Evolutionary conservation across 768 basidiomycete species (phyloP).

Genomic region (Tubosaeta brunneosetosa): DNA sequence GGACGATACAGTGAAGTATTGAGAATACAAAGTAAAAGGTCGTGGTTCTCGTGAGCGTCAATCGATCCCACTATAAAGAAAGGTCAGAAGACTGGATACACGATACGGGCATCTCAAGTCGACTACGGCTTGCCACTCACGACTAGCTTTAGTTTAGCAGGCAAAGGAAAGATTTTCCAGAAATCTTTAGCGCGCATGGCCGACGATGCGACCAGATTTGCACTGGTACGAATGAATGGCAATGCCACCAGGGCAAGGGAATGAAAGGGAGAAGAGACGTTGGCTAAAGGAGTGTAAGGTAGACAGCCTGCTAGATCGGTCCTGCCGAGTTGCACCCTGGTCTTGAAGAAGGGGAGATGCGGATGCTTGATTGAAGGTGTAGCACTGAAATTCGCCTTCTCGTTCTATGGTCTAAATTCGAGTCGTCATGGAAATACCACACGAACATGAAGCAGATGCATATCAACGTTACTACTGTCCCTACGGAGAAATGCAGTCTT

Average conservation of each 20-base stretch:
- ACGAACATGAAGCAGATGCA: neutral
- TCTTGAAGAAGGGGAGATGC: conserved; percentile 17
- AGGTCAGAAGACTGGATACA: neutral
- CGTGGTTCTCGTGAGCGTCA: conserved; percentile 65
- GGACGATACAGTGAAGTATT: conserved; percentile 58
- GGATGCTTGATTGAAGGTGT: neutral
- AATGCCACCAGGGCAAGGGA: conserved; percentile 43
- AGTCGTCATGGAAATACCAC: neutral
- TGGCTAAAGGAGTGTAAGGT: conserved; percentile 4
- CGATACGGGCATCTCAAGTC: neutral
- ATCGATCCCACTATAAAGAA: conserved; percentile 54
- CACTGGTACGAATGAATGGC: conserved; percentile 20
- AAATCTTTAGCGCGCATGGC: conserved; percentile 40
- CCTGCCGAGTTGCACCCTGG: conserved; percentile 30
- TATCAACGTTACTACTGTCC: neutral
- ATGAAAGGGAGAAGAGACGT: neutral
- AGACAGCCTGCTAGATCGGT: conserved; percentile 26
- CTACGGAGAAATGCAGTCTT: neutral
- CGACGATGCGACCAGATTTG: neutral
- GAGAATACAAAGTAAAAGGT: conserved; percentile 65
- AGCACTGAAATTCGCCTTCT: neutral
- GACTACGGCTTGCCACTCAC: conserved; percentile 32
- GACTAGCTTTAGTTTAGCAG: conserved; percentile 41
- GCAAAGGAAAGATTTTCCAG: conserved; percentile 35
- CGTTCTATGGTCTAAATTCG: neutral